These are phyloP conservation scores for Cladophialophora yegresii DNA, from an alignment of 2,329 filamentous ascomycete species.

Conservation along the genomic window DNA sequence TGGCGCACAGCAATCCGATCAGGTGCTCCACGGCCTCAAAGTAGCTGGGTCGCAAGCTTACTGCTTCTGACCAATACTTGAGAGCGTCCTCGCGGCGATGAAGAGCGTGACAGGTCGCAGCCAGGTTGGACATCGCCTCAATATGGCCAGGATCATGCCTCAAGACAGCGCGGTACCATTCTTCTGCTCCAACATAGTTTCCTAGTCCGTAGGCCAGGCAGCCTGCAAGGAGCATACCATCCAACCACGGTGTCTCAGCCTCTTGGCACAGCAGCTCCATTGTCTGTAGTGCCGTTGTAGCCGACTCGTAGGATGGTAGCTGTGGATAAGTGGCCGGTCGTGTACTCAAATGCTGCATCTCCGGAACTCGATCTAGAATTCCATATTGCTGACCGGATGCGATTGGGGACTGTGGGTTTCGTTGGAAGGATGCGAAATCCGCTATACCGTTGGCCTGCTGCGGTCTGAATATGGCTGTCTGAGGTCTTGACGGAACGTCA, in stretches of 20 bases:
- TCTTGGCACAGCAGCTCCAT: constrained; percentile 75
- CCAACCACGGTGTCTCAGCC: constrained; percentile 83
- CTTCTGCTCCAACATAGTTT: constrained; percentile 69
- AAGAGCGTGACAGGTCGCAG: constrained; percentile 82
- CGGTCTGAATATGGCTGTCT: constrained; percentile 33
- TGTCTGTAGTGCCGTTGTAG: constrained; percentile 68
- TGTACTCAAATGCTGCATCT: constrained; percentile 2
- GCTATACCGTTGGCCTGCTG: constrained; percentile 8
- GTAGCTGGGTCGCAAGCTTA: constrained; percentile 80
- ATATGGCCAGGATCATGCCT: constrained; percentile 68
- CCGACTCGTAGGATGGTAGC: constrained; percentile 42
- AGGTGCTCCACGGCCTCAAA: constrained; percentile 95
- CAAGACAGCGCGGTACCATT: constrained; percentile 59
- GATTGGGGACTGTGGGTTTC: background rate
- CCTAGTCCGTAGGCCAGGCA: constrained; percentile 90
- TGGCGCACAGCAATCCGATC: constrained; percentile 79
- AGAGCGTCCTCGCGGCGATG: constrained; percentile 82
- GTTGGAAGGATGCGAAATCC: constrained; percentile 10
- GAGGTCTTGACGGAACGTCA: constrained; percentile 31
- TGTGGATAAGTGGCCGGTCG: background rate
- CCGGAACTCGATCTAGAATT: constrained; percentile 11
- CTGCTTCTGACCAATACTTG: constrained; percentile 79
- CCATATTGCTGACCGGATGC: constrained; percentile 14
- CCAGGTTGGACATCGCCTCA: constrained; percentile 90
- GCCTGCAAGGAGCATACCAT: constrained; percentile 87